phyloP scores from a whole-genome alignment of 164 flowering plant species.

The Litsea cubeba region DNA sequence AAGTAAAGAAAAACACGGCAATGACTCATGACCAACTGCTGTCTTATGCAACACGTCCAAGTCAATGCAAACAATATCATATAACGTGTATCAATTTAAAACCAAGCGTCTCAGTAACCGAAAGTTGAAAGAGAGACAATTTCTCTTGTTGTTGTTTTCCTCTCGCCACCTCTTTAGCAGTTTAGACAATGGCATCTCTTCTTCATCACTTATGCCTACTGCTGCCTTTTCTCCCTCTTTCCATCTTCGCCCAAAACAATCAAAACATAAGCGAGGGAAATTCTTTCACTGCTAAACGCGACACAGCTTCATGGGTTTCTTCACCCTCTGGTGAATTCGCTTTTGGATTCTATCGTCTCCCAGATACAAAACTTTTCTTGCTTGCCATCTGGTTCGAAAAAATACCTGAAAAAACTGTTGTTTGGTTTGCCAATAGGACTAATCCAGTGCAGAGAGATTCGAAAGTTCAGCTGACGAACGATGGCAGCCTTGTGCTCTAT shows the following conservation, averaged over 20 bases:
- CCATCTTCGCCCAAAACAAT: not conserved
- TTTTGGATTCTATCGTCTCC: not conserved
- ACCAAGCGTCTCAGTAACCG: too few relatives aligned
- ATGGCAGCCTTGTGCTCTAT: not conserved
- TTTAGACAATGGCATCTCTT: not conserved
- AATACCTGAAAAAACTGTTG: conserved; percentile 3
- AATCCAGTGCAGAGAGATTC: conserved; percentile 1
- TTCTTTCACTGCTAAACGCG: not conserved
- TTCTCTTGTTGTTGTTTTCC: too few relatives aligned
- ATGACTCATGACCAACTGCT: too few relatives aligned
- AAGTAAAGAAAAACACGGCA: too few relatives aligned
- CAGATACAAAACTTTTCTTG: not conserved
- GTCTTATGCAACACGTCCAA: too few relatives aligned
- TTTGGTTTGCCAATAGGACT: conserved; percentile 28
- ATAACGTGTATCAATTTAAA: too few relatives aligned
- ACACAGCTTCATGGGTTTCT: not conserved
- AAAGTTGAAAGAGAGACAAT: too few relatives aligned
- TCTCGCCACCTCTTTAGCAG: not conserved
- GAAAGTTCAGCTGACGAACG: not conserved
- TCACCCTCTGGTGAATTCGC: not conserved
- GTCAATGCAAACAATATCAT: too few relatives aligned
- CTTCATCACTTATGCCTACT: not conserved
- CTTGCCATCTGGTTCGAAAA: conserved; percentile 1
- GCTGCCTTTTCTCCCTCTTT: not conserved
- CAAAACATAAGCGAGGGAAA: not conserved